These are phyloP conservation scores for Auriscalpium microsporum DNA, from an alignment of 768 basidiomycete species.

Conservation along the genomic window DNA sequence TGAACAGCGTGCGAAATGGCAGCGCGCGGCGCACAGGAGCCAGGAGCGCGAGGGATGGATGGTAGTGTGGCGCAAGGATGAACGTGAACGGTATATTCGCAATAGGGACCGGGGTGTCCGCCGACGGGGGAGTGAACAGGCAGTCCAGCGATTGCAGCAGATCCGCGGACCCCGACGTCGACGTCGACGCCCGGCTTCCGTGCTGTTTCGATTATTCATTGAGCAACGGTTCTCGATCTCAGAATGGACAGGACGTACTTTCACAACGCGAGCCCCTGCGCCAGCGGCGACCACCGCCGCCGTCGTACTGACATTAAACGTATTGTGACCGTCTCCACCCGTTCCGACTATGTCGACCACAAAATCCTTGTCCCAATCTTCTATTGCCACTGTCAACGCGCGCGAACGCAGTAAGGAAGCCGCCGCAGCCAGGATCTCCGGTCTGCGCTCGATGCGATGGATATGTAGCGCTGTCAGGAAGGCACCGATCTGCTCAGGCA, in stretches of 20 bases:
- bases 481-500: constrained; percentile 75
- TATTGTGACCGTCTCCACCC: constrained; percentile 91
- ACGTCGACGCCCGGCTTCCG: constrained; percentile 85
- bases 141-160: constrained; percentile 80
- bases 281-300: constrained; percentile 93
- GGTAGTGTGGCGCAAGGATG: constrained; percentile 91
- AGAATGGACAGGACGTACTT: constrained; percentile 41
- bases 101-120: constrained; percentile 48
- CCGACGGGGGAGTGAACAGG: constrained; percentile 56
- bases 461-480: constrained; percentile 84
- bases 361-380: constrained; percentile 54
- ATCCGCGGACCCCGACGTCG: constrained; percentile 90
- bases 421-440: constrained; percentile 72
- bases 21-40: constrained; percentile 79
- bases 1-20: constrained; percentile 96
- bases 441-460: constrained; percentile 64
- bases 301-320: constrained; percentile 95
- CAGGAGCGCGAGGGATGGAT: constrained; percentile 75
- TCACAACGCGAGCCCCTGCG: constrained; percentile 86
- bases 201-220: constrained; percentile 44
- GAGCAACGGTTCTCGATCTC: not conserved
- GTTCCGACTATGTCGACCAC: constrained; percentile 82
- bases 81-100: constrained; percentile 76
- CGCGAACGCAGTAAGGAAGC: constrained; percentile 66
- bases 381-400: constrained; percentile 53